Conservation (phyloP, 345 rosid genomes). For the Populus euphratica region DNA sequence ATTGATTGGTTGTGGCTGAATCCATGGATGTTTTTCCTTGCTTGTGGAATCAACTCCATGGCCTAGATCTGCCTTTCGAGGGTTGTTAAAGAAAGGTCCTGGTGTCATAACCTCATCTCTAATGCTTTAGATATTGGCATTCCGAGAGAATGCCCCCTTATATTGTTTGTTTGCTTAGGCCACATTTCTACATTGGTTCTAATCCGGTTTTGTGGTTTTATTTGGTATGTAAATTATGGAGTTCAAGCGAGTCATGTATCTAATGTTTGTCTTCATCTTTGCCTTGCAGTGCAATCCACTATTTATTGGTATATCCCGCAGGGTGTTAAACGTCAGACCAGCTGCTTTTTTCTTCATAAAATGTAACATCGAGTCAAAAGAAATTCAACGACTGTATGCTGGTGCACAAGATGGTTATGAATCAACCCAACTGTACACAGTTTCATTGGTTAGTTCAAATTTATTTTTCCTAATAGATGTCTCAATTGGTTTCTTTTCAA, state of each 20-base stretch:
- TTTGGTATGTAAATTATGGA: background rate
- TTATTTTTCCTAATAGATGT: background rate
- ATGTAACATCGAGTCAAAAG: constrained; percentile 64
- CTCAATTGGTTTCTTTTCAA: background rate
- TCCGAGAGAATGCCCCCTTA: background rate
- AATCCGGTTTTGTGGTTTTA: background rate
- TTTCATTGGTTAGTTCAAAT: constrained; percentile 53
- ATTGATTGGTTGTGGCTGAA: background rate
- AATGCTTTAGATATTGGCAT: background rate
- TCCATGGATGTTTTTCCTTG: background rate
- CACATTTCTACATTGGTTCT: background rate
- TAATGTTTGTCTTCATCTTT: constrained; percentile 3
- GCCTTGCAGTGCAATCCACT: constrained; percentile 55
- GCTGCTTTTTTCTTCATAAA: constrained; percentile 77
- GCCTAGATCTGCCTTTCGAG: background rate
- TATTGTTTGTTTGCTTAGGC: background rate
- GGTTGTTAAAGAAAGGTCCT: background rate
- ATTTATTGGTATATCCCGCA: constrained; percentile 70
- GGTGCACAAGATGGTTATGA: constrained; percentile 84
- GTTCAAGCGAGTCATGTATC: background rate
- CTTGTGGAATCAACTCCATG: background rate
- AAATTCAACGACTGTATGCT: constrained; percentile 58
- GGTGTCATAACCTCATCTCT: background rate
- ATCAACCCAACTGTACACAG: constrained; percentile 72
- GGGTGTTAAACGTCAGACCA: constrained; percentile 76